These are phyloP conservation scores for Penicillium coprophilum DNA, from an alignment of 495 filamentous ascomycete species.

Conservation along the genomic window DNA sequence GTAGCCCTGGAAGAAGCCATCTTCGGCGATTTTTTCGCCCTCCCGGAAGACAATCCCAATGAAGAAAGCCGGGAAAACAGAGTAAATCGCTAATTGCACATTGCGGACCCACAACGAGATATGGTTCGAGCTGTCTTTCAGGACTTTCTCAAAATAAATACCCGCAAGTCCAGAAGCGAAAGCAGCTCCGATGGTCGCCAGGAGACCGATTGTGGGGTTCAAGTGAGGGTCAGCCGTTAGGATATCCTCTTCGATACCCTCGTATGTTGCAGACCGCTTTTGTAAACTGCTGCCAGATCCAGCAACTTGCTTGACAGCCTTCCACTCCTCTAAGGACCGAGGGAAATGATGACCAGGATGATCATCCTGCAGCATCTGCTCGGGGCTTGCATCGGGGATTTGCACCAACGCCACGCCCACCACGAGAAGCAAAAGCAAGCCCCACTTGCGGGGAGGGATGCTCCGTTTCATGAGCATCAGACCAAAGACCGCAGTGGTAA, in stretches of 20 bases:
- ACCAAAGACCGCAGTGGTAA: constrained; percentile 88
- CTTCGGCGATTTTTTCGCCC: constrained; percentile 74
- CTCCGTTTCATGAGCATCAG: constrained; percentile 70
- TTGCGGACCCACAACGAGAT: constrained; percentile 90
- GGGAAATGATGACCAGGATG: constrained; percentile 61
- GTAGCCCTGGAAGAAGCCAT: constrained; percentile 92
- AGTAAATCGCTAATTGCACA: constrained; percentile 90
- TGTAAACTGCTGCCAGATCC: constrained; percentile 42
- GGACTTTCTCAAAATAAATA: constrained; percentile 92
- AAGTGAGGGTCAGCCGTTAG: constrained; percentile 60
- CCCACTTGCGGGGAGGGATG: constrained; percentile 71
- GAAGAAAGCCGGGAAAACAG: constrained; percentile 80
- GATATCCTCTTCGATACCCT: constrained; percentile 86
- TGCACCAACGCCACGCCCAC: constrained; percentile 86
- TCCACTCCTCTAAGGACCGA: constrained; percentile 63
- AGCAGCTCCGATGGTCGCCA: constrained; percentile 73
- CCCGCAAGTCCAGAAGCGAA: constrained; percentile 79
- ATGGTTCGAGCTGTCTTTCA: constrained; percentile 72
- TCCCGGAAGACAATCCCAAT: constrained; percentile 85
- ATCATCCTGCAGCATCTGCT: constrained; percentile 54
- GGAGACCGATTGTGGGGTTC: constrained; percentile 74
- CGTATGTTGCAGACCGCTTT: constrained; percentile 87
- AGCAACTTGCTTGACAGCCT: constrained; percentile 41
- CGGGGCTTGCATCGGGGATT: constrained; percentile 57
- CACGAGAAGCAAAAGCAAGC: constrained; percentile 74